Percentiles rank a stretch among this genome's conserved stretches.
These are phyloP conservation scores for Zygosaccharomyces pseudobailii DNA, from an alignment of 1,139 yeast species.

Conservation along the genomic window DNA sequence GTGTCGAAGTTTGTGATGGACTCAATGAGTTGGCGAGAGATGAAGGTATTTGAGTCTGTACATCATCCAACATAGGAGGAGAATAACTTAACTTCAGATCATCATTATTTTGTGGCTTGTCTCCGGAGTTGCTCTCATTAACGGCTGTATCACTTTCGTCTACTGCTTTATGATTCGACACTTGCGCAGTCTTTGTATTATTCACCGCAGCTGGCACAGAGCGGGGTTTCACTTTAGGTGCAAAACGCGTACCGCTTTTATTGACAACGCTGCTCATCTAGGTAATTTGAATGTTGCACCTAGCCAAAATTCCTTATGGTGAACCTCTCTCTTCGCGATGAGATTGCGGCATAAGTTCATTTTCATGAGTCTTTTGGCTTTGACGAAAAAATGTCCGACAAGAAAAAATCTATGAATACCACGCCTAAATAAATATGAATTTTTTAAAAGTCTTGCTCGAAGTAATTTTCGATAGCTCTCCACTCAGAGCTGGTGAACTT, in stretches of 20 bases:
- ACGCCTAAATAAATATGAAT: background rate
- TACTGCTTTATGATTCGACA: slow-evolving; percentile 7
- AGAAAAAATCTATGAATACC: background rate
- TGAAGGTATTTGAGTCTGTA: background rate
- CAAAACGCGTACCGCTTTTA: slow-evolving; percentile 39
- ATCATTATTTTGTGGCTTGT: too few species aligned
- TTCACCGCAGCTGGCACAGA: slow-evolving; percentile 24
- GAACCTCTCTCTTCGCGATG: background rate
- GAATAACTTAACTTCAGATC: too few species aligned
- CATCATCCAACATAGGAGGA: background rate
- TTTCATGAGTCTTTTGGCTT: background rate
- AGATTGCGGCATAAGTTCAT: background rate
- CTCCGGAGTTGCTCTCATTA: too few species aligned
- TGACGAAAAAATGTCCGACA: background rate
- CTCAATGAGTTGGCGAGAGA: slow-evolving; percentile 3
- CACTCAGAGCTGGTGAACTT: slow-evolving; percentile 57
- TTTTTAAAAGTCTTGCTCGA: slow-evolving; percentile 19
- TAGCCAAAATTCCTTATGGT: background rate
- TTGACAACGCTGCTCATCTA: slow-evolving; percentile 36
- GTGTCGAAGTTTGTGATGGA: slow-evolving; percentile 18
- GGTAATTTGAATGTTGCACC: background rate
- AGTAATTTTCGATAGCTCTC: slow-evolving; percentile 43
- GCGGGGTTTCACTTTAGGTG: slow-evolving; percentile 39
- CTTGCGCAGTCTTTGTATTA: slow-evolving; percentile 5
- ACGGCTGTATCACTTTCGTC: slow-evolving; percentile 6